Evolutionary conservation across 345 rosid species (phyloP).

Genomic region (Citrus mangshanensis): DNA sequence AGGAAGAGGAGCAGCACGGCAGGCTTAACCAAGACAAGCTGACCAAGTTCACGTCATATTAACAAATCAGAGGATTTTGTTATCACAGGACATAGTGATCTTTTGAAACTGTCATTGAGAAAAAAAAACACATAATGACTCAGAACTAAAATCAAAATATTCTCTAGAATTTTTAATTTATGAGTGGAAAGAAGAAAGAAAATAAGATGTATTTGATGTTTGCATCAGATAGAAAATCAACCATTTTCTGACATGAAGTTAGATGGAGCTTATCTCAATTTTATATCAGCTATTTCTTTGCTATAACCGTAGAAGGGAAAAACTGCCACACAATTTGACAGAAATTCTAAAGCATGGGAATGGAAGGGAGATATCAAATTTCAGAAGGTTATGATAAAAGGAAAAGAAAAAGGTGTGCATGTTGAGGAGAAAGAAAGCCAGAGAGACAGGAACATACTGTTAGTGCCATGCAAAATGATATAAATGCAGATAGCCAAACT

Average conservation of each 20-base stretch:
- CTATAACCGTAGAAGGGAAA: not conserved
- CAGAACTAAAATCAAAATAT: no score
- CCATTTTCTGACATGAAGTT: not conserved
- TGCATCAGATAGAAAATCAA: not conserved
- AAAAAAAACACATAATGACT: no score
- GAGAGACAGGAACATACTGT: conserved; percentile 46
- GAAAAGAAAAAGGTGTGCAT: no score
- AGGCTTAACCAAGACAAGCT: no score
- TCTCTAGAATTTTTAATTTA: not conserved
- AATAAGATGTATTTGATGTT: not conserved
- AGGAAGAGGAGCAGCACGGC: not conserved
- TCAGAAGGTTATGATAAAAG: not conserved
- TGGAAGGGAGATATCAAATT: not conserved
- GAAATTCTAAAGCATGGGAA: no score
- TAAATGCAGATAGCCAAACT: conserved; percentile 73
- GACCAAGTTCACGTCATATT: not conserved
- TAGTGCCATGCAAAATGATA: conserved; percentile 93
- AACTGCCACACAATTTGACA: no score
- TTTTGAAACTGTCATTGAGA: no score
- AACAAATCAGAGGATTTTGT: not conserved
- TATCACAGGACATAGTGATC: not conserved
- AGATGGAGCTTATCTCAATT: no score
- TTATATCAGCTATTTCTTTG: not conserved
- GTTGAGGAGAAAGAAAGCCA: not conserved
- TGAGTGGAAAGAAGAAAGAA: not conserved